Conservation (phyloP, 73 alveolate species). For the Symbiodinium pilosum region DNA sequence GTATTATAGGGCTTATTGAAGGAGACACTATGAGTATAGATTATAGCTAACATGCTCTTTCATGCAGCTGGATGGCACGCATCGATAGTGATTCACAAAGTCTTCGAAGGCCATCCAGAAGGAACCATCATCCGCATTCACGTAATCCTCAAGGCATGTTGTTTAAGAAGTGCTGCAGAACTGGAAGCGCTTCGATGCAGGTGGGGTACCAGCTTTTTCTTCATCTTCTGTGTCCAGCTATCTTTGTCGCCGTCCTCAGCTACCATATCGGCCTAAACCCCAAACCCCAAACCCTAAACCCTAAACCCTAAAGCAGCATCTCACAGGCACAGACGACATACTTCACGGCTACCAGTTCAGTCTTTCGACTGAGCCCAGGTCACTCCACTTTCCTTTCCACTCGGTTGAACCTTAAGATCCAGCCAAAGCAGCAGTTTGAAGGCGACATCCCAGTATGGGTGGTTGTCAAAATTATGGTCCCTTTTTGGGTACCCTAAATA, state of each 20-base stretch:
- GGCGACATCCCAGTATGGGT: no score
- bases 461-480: no score
- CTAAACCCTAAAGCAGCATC: not conserved
- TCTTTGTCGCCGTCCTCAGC: slow-evolving; percentile 55
- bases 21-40: no score
- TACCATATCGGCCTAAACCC: no score
- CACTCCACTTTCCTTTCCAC: slow-evolving; percentile 96
- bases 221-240: slow-evolving; percentile 91
- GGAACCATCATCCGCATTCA: slow-evolving; percentile 96
- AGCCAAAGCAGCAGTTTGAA: no score
- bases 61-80: slow-evolving; percentile 36
- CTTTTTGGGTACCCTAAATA: no score
- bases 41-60: not conserved
- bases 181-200: not conserved
- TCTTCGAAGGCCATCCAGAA: slow-evolving; percentile 98
- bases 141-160: not conserved
- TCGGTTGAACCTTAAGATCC: slow-evolving; percentile 95
- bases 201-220: slow-evolving; percentile 37
- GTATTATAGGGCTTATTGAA: no score
- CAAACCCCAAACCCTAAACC: no score
- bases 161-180: not conserved
- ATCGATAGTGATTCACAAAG: slow-evolving; percentile 95
- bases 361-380: slow-evolving; percentile 10
- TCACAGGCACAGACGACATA: no score
- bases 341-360: not conserved